Conservation (phyloP, 208 protist genomes). For the Leishmania mexicana region DNA sequence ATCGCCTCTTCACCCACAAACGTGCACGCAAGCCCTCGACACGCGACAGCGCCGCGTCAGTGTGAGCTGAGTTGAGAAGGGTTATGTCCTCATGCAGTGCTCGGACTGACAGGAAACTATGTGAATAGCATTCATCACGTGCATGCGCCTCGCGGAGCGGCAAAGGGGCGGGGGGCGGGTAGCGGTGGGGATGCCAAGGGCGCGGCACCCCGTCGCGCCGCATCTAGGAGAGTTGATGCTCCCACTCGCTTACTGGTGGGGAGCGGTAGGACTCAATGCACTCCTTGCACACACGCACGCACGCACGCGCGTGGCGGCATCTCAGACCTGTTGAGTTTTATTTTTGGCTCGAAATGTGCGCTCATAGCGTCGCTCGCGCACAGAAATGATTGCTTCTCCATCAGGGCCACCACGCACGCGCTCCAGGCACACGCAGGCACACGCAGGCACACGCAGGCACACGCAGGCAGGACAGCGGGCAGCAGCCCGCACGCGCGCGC, state of each 20-base stretch:
- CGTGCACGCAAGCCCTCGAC: neutral
- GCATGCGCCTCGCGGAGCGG: neutral
- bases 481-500: neutral
- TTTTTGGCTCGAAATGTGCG: constrained; percentile 31
- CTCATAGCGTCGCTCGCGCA: constrained; percentile 33
- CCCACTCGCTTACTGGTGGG: constrained; percentile 13
- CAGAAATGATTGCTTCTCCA: constrained; percentile 16
- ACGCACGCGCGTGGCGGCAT: constrained; percentile 2
- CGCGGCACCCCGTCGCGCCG: constrained; percentile 4
- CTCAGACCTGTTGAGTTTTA: constrained; percentile 36
- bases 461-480: too few species aligned
- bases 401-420: constrained; percentile 17
- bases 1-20: constrained; percentile 13
- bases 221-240: constrained; percentile 29
- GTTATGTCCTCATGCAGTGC: constrained; percentile 15
- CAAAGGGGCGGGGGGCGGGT: neutral
- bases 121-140: constrained; percentile 20
- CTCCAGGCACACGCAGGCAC: neutral
- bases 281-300: constrained; percentile 3
- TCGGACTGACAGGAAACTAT: constrained; percentile 25
- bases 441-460: too few species aligned
- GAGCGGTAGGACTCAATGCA: constrained; percentile 31
- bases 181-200: too few species aligned
- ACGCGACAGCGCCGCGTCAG: neutral
- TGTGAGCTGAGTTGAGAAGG: constrained; percentile 9